Evolutionary conservation across 345 rosid genomes (phyloP).

Genomic region (Eucalyptus fibrosa): DNA sequence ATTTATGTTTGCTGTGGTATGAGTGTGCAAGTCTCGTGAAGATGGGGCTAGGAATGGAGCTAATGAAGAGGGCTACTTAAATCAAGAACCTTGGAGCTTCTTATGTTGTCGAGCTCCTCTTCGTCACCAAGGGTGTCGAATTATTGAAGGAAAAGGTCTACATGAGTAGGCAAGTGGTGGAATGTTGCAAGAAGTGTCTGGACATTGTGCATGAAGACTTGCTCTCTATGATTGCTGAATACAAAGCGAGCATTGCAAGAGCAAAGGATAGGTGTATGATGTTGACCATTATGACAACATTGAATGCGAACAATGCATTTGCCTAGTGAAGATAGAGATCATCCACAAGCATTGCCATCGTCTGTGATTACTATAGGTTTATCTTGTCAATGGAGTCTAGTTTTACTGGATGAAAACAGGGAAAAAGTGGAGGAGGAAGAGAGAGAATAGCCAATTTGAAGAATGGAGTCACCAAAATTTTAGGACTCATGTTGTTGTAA

Average conservation of each 20-base stretch:
- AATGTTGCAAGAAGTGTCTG: neutral
- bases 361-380: neutral
- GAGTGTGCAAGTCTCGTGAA: neutral
- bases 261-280: neutral
- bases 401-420: accelerated
- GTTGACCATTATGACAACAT: accelerated
- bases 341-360: accelerated
- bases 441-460: neutral
- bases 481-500: neutral
- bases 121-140: accelerated
- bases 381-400: neutral
- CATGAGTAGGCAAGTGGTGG: no score
- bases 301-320: neutral
- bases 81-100: neutral
- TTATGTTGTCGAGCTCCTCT: neutral
- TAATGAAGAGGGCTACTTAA: neutral
- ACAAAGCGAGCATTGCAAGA: neutral
- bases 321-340: neutral
- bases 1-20: neutral
- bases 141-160: neutral
- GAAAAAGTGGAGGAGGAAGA: no score
- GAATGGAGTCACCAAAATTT: neutral
- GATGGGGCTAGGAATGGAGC: neutral
- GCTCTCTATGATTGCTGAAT: accelerated
- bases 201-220: neutral